Conservation (phyloP, 805 yeast genomes). For the Cyberlindnera bimundalis region DNA sequence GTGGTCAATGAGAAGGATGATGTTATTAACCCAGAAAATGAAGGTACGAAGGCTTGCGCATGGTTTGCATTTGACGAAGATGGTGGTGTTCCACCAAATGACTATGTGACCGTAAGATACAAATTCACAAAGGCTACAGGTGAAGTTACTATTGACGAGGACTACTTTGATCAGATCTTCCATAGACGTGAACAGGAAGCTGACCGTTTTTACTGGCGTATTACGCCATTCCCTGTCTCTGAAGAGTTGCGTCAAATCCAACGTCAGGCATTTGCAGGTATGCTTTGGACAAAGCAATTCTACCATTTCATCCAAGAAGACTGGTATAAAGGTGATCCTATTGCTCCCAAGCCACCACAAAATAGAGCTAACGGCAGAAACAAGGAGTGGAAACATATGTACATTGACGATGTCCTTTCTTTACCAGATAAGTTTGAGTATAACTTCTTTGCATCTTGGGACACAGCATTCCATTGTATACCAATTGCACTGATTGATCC, state of each 20-base stretch:
- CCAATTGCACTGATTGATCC: conserved; percentile 94
- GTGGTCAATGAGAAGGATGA: conserved; percentile 56
- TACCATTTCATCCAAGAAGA: conserved; percentile 81
- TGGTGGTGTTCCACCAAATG: conserved; percentile 82
- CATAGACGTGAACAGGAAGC: conserved; percentile 80
- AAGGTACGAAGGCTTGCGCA: conserved; percentile 84
- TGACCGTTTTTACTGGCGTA: conserved; percentile 87
- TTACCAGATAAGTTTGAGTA: conserved; percentile 96
- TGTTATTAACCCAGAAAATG: conserved; percentile 63
- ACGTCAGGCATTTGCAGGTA: conserved; percentile 92
- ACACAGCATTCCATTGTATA: conserved; percentile 90
- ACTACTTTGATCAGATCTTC: conserved; percentile 64
- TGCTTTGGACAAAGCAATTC: conserved; percentile 91
- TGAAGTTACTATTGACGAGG: conserved; percentile 49
- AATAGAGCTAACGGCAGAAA: conserved; percentile 87
- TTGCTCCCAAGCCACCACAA: conserved; percentile 71
- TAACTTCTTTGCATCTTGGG: conserved; percentile 97
- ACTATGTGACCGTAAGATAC: conserved; percentile 81
- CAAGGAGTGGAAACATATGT: conserved; percentile 83
- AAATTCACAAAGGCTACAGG: conserved; percentile 47
- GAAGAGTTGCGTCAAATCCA: conserved; percentile 79
- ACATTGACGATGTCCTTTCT: conserved; percentile 81
- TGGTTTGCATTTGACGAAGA: conserved; percentile 75
- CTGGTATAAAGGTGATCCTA: conserved; percentile 88
- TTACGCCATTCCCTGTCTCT: conserved; percentile 79